A percentile compares a stretch with the other conserved stretches of the same genome.
Evolutionary conservation across 257 asterid species (phyloP).

Genomic region (Euphrasia confusa): DNA sequence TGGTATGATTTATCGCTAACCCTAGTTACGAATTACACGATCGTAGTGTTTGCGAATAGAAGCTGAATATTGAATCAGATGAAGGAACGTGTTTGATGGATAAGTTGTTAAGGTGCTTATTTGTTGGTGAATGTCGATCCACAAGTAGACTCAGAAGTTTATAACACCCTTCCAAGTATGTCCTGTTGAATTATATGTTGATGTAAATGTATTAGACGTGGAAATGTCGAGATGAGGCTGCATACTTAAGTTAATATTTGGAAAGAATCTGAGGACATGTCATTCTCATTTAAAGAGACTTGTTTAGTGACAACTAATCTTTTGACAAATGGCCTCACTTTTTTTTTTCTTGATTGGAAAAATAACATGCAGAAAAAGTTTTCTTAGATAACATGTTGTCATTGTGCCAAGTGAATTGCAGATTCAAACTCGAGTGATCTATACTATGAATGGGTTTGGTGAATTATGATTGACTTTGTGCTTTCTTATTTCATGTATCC

Average conservation of each 20-base stretch:
- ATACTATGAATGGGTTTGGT: background rate
- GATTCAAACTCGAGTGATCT: conserved; percentile 1
- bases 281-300: conserved; percentile 14
- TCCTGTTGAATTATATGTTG: too few species aligned
- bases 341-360: background rate
- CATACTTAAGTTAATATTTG: background rate
- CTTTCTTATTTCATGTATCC: conserved; percentile 6
- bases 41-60: too few species aligned
- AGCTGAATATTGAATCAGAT: too few species aligned
- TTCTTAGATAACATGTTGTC: background rate
- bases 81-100: too few species aligned
- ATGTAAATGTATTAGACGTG: background rate
- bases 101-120: too few species aligned
- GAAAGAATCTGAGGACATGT: background rate
- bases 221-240: background rate
- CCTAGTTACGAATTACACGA: too few species aligned
- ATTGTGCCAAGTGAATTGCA: background rate
- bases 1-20: too few species aligned
- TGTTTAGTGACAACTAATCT: conserved; percentile 7
- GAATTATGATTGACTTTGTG: background rate
- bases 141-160: too few species aligned
- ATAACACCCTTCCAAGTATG: too few species aligned
- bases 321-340: background rate
- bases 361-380: conserved; percentile 11
- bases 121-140: too few species aligned